Evolutionary conservation across 2,329 filamentous ascomycete species (phyloP).

Genomic region (Boeremia lycopersici): DNA sequence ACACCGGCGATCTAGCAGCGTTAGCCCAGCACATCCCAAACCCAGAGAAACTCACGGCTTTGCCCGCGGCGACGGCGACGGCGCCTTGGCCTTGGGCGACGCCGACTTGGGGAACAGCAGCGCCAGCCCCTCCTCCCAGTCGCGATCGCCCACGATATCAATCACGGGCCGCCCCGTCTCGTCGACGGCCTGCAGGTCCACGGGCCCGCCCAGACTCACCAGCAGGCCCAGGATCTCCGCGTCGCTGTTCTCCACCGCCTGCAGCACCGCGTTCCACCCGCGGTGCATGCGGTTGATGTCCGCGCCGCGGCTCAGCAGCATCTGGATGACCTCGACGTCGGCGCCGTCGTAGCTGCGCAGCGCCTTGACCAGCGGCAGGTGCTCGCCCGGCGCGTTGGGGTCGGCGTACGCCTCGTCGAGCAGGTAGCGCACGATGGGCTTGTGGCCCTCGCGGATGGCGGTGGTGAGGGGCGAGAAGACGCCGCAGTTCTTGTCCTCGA

Average conservation of each 20-base stretch:
- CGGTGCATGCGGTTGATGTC: slow-evolving; percentile 65
- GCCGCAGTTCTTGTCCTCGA: slow-evolving; percentile 74
- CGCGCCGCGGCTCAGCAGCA: slow-evolving; percentile 67
- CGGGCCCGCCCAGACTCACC: slow-evolving; percentile 40
- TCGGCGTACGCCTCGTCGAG: slow-evolving; percentile 67
- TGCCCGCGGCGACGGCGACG: no score
- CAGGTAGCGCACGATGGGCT: slow-evolving; percentile 66
- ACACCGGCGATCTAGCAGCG: no score
- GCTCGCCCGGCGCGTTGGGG: slow-evolving; percentile 71
- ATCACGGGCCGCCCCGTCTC: slow-evolving; percentile 38
- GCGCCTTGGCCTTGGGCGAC: no score
- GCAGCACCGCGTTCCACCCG: slow-evolving; percentile 43
- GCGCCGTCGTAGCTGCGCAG: slow-evolving; percentile 63
- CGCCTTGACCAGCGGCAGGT: slow-evolving; percentile 73
- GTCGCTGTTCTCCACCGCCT: slow-evolving; percentile 45
- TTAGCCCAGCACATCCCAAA: no score
- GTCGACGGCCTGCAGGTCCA: slow-evolving; percentile 37
- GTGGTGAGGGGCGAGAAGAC: slow-evolving; percentile 74
- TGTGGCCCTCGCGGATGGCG: slow-evolving; percentile 67
- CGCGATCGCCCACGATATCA: slow-evolving; percentile 40
- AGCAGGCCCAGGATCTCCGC: slow-evolving; percentile 38
- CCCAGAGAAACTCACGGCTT: no score
- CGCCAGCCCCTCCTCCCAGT: slow-evolving; percentile 44
- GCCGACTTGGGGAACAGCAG: slow-evolving; percentile 36
- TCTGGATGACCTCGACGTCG: slow-evolving; percentile 65